Evolutionary conservation across 345 rosid species (phyloP).

Genomic region (Citrus cavaleriei): DNA sequence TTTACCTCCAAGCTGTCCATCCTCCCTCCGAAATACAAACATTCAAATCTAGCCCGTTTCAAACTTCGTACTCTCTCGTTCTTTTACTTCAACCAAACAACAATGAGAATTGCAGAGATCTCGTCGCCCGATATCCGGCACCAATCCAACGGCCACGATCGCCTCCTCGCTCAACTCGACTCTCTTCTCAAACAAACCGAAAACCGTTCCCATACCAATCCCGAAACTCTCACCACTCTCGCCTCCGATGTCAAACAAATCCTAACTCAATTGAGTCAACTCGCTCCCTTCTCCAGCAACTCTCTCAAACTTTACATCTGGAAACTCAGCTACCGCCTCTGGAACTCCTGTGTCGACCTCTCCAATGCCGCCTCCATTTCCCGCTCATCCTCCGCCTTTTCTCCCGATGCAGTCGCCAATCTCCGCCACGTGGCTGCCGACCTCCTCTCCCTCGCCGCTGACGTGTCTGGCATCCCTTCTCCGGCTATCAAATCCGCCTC

Average conservation of each 20-base stretch:
- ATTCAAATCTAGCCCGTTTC: background rate
- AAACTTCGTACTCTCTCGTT: constrained; percentile 7
- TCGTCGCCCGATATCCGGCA: constrained; percentile 57
- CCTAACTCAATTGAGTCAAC: constrained; percentile 52
- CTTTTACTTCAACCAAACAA: constrained; percentile 26
- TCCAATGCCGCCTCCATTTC: constrained; percentile 52
- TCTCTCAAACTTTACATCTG: constrained; percentile 69
- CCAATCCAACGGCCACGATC: constrained; percentile 21
- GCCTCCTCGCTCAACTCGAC: constrained; percentile 63
- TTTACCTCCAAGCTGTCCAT: background rate
- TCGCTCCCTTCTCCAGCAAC: constrained; percentile 47
- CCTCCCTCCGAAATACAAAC: background rate
- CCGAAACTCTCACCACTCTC: constrained; percentile 28
- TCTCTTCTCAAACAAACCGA: constrained; percentile 59
- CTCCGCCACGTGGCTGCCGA: constrained; percentile 88
- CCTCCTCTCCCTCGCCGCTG: constrained; percentile 64
- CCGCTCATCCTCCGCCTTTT: constrained; percentile 30
- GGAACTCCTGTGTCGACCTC: constrained; percentile 94
- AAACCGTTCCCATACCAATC: constrained; percentile 26
- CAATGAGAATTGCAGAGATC: constrained; percentile 85
- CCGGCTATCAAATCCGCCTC: constrained; percentile 65
- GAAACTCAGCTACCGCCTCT: constrained; percentile 91
- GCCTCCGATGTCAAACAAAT: constrained; percentile 49
- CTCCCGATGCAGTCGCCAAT: constrained; percentile 32
- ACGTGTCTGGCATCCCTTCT: constrained; percentile 70